These are phyloP conservation scores for Heterobasidion irregulare DNA, from an alignment of 1,284 basidiomycete genomes.

Conservation along the genomic window DNA sequence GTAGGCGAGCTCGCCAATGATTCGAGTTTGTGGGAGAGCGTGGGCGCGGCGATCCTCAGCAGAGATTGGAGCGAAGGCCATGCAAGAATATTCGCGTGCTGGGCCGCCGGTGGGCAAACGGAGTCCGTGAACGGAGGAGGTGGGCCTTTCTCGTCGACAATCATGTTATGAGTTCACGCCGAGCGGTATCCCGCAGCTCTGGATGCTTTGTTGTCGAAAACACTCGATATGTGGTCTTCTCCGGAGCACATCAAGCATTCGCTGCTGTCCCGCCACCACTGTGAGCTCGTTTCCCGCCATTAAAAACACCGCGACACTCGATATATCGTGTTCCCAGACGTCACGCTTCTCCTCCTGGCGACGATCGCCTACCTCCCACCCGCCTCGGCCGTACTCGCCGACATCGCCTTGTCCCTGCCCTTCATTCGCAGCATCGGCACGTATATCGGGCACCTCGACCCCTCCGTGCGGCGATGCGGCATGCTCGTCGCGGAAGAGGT, in stretches of 20 bases:
- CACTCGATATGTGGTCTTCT: constrained; percentile 56
- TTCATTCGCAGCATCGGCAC: constrained; percentile 71
- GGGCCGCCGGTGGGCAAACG: constrained; percentile 36
- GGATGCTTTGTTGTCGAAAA: constrained; percentile 34
- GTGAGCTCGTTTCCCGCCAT: constrained; percentile 30
- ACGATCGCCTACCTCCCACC: constrained; percentile 50
- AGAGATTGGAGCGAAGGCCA: constrained; percentile 51
- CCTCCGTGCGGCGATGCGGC: constrained; percentile 76
- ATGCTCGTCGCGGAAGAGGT: constrained; percentile 89
- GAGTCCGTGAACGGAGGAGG: constrained; percentile 28
- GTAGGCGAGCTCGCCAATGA: constrained; percentile 40
- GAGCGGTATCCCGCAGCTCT: constrained; percentile 28
- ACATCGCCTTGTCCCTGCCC: constrained; percentile 42
- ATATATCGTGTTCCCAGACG: constrained; percentile 31
- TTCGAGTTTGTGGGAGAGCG: constrained; percentile 44
- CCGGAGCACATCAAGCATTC: constrained; percentile 68
- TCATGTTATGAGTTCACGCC: not conserved
- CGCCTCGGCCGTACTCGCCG: constrained; percentile 25
- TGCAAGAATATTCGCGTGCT: constrained; percentile 59
- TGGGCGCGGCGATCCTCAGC: constrained; percentile 39
- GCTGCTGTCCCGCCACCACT: constrained; percentile 57
- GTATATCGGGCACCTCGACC: constrained; percentile 77
- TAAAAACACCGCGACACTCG: not conserved
- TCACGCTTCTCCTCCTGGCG: constrained; percentile 66
- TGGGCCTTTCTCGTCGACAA: constrained; percentile 11